Percentiles rank a stretch among this genome's conserved stretches.
Conservation (phyloP, 768 basidiomycete genomes). For the Boletus insuetus region DNA sequence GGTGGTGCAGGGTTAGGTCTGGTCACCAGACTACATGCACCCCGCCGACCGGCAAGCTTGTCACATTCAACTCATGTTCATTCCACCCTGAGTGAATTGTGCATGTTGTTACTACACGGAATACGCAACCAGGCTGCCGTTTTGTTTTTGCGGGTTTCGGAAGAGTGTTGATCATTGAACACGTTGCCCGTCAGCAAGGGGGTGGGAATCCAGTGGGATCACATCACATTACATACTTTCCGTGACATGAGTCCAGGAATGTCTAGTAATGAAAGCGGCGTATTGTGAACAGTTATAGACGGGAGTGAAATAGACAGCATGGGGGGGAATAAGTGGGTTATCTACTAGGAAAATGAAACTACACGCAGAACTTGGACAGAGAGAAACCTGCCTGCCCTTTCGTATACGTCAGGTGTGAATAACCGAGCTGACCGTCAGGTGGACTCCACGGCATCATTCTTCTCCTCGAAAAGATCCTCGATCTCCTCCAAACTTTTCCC, state of each 20-base stretch:
- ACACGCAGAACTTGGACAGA: not conserved
- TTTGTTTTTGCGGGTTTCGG: not conserved
- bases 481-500: slow-evolving; percentile 44
- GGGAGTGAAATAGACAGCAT: not conserved
- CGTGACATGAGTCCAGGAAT: not conserved
- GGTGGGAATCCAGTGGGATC: too few relatives aligned
- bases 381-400: not conserved
- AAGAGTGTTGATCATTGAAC: slow-evolving; percentile 3
- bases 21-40: too few relatives aligned
- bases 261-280: not conserved
- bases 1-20: not conserved
- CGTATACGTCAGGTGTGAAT: not conserved
- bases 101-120: not conserved
- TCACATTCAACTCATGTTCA: not conserved
- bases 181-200: slow-evolving; percentile 5
- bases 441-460: not conserved
- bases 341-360: not conserved
- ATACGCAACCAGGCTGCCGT: not conserved
- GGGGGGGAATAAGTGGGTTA: not conserved
- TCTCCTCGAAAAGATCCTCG: slow-evolving; percentile 35
- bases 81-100: slow-evolving; percentile 1
- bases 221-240: not conserved
- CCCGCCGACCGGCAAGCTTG: not conserved
- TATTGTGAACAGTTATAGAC: too few relatives aligned
- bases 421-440: not conserved